Conservation (phyloP, 2,329 filamentous ascomycete species). For the Aspergillus cejpii region DNA sequence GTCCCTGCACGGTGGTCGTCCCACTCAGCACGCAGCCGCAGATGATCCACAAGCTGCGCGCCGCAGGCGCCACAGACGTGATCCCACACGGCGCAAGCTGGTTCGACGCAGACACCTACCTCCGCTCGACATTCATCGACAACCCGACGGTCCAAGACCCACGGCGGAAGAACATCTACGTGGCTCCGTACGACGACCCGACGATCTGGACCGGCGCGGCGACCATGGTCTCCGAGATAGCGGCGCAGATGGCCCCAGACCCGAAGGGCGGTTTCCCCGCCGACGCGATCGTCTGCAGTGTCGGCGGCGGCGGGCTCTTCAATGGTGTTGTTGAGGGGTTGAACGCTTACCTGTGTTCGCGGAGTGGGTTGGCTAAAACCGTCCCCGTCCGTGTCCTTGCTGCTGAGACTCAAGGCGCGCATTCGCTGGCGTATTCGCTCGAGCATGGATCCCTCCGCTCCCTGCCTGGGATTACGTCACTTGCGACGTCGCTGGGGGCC, state of each 20-base stretch:
- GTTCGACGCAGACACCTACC: conserved; percentile 60
- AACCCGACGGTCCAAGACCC: conserved; percentile 6
- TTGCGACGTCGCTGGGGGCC: conserved; percentile 65
- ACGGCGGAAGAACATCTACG: conserved; percentile 25
- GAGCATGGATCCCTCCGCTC: conserved; percentile 49
- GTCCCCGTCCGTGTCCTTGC: conserved; percentile 56
- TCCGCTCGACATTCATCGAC: conserved; percentile 47
- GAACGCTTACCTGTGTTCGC: conserved; percentile 21
- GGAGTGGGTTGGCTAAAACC: neutral
- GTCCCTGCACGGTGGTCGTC: conserved; percentile 65
- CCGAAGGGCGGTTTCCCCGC: conserved; percentile 37
- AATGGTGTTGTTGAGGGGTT: conserved; percentile 65
- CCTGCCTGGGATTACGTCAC: conserved; percentile 61
- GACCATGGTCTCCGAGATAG: conserved; percentile 34
- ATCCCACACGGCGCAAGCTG: conserved; percentile 61
- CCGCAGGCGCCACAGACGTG: conserved; percentile 57
- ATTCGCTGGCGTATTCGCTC: conserved; percentile 59
- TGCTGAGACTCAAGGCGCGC: conserved; percentile 65
- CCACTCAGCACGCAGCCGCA: conserved; percentile 56
- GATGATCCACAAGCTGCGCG: conserved; percentile 63
- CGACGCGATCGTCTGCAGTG: conserved; percentile 66
- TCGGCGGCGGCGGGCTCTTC: conserved; percentile 71
- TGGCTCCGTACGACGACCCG: conserved; percentile 36
- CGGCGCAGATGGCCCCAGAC: conserved; percentile 28
- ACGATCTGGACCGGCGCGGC: conserved; percentile 33